Evolutionary conservation across 2,329 filamentous ascomycete species (phyloP).

Genomic region (Ramichloridium luteum): DNA sequence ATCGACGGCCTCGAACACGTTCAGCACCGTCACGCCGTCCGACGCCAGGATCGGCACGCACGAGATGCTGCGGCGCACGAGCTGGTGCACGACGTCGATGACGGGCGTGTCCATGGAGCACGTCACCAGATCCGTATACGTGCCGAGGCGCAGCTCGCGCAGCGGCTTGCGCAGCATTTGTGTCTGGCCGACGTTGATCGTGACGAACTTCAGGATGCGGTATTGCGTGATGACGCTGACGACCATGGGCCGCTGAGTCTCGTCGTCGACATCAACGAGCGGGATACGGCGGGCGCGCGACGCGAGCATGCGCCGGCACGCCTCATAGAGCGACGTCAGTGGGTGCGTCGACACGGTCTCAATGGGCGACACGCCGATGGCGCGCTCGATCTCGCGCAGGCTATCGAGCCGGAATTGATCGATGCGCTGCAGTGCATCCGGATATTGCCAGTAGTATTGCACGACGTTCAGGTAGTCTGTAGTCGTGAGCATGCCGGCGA

Average conservation of each 20-base stretch:
- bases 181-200: slow-evolving; percentile 84
- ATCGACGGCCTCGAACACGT: slow-evolving; percentile 96
- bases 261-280: slow-evolving; percentile 83
- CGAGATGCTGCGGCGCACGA: slow-evolving; percentile 88
- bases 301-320: slow-evolving; percentile 84
- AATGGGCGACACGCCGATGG: slow-evolving; percentile 78
- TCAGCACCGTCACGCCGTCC: slow-evolving; percentile 64
- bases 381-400: slow-evolving; percentile 88
- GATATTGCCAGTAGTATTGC: slow-evolving; percentile 97
- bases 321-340: slow-evolving; percentile 81
- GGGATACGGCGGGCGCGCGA: slow-evolving; percentile 89
- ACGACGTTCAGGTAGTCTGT: slow-evolving; percentile 98
- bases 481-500: slow-evolving; percentile 86
- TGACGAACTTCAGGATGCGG: slow-evolving; percentile 95
- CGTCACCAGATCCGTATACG: slow-evolving; percentile 68
- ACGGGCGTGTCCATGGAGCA: slow-evolving; percentile 83
- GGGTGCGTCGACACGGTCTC: slow-evolving; percentile 96
- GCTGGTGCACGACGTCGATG: slow-evolving; percentile 83
- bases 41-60: slow-evolving; percentile 88
- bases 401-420: slow-evolving; percentile 90
- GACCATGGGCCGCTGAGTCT: slow-evolving; percentile 83
- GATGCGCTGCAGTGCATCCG: slow-evolving; percentile 75
- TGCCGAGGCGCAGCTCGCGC: slow-evolving; percentile 71
- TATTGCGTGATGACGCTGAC: slow-evolving; percentile 97
- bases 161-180: slow-evolving; percentile 79